Evolutionary conservation across 345 rosid genomes (phyloP).

Genomic region (Heritiera littoralis): DNA sequence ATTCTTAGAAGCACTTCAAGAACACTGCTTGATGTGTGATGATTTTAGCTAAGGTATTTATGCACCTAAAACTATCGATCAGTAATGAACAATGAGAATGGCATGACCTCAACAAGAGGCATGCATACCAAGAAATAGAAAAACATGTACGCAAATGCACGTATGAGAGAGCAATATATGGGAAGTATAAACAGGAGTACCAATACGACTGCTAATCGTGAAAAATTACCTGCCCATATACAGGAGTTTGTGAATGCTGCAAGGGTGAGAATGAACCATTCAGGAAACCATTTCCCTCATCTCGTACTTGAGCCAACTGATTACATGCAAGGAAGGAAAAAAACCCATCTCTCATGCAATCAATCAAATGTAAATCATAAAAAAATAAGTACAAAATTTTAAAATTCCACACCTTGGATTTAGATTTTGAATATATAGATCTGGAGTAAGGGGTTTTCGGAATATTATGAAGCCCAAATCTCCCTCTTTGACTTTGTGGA

Average conservation of each 20-base stretch:
- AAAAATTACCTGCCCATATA: slow-evolving; percentile 57
- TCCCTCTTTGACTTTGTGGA: slow-evolving; percentile 68
- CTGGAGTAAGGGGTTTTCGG: slow-evolving; percentile 86
- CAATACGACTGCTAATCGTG: not conserved
- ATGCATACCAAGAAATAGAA: not conserved
- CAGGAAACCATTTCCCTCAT: slow-evolving; percentile 39
- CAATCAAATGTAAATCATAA: slow-evolving; percentile 14
- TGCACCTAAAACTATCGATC: not conserved
- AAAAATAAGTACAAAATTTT: slow-evolving; percentile 5
- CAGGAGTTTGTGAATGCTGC: slow-evolving; percentile 48
- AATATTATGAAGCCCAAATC: slow-evolving; percentile 58
- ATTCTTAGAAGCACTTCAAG: not conserved
- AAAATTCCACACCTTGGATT: slow-evolving; percentile 57
- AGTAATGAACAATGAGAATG: not conserved
- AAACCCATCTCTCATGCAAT: not conserved
- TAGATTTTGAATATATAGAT: slow-evolving; percentile 59
- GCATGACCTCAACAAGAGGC: not conserved
- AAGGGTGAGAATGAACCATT: slow-evolving; percentile 46
- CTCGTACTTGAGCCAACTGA: slow-evolving; percentile 53
- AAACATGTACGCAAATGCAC: not conserved
- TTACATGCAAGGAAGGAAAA: slow-evolving; percentile 21
- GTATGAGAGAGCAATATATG: not conserved
- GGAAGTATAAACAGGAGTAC: not conserved
- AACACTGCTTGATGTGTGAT: not conserved
- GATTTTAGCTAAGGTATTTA: not conserved